phyloP scores from a whole-genome alignment of 2,329 filamentous ascomycete species.

The Dactylella cylindrospora region DNA sequence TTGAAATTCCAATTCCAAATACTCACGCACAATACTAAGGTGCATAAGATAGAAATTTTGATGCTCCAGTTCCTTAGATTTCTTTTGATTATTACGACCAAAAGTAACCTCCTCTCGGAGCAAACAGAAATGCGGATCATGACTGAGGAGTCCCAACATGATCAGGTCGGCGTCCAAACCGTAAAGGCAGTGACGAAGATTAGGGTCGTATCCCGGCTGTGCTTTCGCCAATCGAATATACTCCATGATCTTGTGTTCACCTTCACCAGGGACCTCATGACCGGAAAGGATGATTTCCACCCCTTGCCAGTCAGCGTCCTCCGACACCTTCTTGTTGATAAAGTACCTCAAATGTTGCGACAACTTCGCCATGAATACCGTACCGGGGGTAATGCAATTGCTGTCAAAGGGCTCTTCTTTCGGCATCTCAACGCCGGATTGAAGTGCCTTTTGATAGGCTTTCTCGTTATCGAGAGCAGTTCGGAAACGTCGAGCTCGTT shows the following conservation, averaged over 20 bases:
- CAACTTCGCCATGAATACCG: constrained; percentile 95
- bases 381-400: constrained; percentile 98
- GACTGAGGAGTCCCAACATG: constrained; percentile 94
- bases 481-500: constrained; percentile 89
- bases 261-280: constrained; percentile 96
- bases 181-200: constrained; percentile 94
- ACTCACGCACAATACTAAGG: constrained; percentile 95
- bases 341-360: constrained; percentile 96
- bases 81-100: constrained; percentile 79
- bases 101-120: constrained; percentile 98
- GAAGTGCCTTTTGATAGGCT: constrained; percentile 87
- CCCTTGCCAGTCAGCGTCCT: constrained; percentile 95
- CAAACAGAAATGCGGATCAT: constrained; percentile 97
- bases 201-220: constrained; percentile 86
- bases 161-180: constrained; percentile 96
- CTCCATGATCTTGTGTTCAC: constrained; percentile 99
- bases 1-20: constrained; percentile 94
- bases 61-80: constrained; percentile 94
- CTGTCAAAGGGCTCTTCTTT: constrained; percentile 82
- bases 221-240: constrained; percentile 98
- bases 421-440: constrained; percentile 85
- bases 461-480: constrained; percentile 88
- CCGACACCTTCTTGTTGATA: constrained; percentile 96
- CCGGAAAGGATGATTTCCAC: constrained; percentile 95
- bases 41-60: constrained; percentile 99